Evolutionary conservation across 2,329 filamentous ascomycete species (phyloP).

Genomic region (Fusarium staphyleae): DNA sequence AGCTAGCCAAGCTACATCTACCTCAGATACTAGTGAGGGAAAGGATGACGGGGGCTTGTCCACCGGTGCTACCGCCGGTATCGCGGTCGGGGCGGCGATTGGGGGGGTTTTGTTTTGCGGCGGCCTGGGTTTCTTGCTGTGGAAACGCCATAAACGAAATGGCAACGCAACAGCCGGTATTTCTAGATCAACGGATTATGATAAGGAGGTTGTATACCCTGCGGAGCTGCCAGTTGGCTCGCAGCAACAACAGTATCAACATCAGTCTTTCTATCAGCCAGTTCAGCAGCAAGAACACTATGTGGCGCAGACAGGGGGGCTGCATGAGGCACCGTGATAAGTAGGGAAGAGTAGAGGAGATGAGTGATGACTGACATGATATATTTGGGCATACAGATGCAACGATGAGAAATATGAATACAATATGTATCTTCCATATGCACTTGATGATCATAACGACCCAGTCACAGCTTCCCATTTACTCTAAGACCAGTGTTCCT

Average conservation of each 20-base stretch:
- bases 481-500: neutral
- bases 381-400: neutral
- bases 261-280: neutral
- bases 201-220: neutral
- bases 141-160: neutral
- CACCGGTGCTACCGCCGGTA: neutral
- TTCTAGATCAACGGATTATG: neutral
- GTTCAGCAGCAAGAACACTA: neutral
- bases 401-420: neutral
- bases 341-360: too few relatives aligned
- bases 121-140: neutral
- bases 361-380: too few relatives aligned
- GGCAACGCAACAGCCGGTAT: neutral
- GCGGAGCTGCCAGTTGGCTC: neutral
- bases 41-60: neutral
- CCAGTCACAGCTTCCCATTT: neutral
- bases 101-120: neutral
- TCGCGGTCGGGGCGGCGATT: neutral
- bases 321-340: neutral
- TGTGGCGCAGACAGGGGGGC: neutral
- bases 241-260: neutral
- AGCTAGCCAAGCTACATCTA: neutral
- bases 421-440: too few relatives aligned
- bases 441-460: too few relatives aligned
- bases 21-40: neutral